phyloP scores from a whole-genome alignment of 2,329 filamentous ascomycete genomes.

The Scedosporium boydii region DNA sequence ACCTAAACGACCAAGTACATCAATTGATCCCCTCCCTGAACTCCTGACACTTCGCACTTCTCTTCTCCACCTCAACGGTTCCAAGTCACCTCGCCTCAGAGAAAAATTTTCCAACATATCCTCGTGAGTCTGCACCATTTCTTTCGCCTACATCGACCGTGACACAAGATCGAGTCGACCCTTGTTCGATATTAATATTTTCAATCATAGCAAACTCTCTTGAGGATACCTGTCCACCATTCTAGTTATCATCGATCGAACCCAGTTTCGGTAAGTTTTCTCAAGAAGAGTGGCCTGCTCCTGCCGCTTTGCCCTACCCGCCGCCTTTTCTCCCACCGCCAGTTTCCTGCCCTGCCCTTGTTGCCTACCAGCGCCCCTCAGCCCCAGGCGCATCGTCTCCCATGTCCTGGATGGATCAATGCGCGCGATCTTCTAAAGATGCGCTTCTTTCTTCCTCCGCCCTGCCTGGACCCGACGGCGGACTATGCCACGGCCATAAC shows the following conservation, averaged over 20 bases:
- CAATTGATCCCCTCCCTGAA: slow-evolving; percentile 3
- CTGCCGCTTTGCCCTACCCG: neutral
- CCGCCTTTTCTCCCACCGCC: neutral
- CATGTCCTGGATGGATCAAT: neutral
- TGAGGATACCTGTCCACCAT: too few relatives aligned
- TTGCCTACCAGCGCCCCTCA: neutral
- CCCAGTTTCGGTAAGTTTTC: too few relatives aligned
- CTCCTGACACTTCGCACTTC: slow-evolving; percentile 2
- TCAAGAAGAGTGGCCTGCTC: too few relatives aligned
- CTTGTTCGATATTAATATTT: neutral
- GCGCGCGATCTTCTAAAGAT: neutral
- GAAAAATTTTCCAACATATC: slow-evolving; percentile 6
- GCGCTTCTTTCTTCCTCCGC: neutral
- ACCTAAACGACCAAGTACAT: neutral
- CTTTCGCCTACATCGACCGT: neutral
- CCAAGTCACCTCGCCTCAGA: neutral
- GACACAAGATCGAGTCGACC: neutral
- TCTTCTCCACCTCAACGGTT: slow-evolving; percentile 1
- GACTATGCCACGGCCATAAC: neutral
- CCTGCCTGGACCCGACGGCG: neutral
- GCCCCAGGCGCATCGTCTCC: neutral
- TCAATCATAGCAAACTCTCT: neutral
- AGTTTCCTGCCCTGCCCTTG: neutral
- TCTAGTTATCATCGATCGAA: too few relatives aligned
- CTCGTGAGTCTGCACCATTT: slow-evolving; percentile 4